phyloP scores from a whole-genome alignment of 352 stramenopile species.

The Globisporangium nagaii region DNA sequence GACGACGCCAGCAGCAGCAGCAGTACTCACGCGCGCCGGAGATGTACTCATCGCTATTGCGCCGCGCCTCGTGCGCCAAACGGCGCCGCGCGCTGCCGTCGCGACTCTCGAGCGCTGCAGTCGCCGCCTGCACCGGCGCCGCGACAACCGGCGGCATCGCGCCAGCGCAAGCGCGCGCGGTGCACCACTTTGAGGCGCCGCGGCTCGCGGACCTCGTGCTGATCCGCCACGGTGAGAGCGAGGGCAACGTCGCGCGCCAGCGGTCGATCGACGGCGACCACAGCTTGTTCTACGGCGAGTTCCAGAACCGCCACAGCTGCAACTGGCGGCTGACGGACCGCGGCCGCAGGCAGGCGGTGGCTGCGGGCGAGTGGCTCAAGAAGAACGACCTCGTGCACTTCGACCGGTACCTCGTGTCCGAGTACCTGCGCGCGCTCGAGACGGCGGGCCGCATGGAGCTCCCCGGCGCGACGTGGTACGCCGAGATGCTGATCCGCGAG shows the following conservation, averaged over 20 bases:
- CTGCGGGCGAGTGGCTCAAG: slow-evolving; percentile 76
- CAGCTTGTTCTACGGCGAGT: slow-evolving; percentile 83
- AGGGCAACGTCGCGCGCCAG: slow-evolving; percentile 84
- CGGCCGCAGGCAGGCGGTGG: slow-evolving; percentile 61
- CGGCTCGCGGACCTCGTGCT: slow-evolving; percentile 78
- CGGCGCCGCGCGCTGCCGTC: slow-evolving; percentile 3
- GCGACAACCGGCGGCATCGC: not conserved
- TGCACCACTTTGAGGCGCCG: slow-evolving; percentile 30
- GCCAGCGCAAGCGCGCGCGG: not conserved
- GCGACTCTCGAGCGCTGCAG: not conserved
- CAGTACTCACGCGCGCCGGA: too few relatives aligned
- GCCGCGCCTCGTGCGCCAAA: slow-evolving; percentile 6
- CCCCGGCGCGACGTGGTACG: slow-evolving; percentile 74
- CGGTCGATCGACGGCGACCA: slow-evolving; percentile 79
- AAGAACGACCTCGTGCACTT: slow-evolving; percentile 76
- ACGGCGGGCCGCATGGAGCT: slow-evolving; percentile 76
- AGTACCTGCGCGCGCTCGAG: slow-evolving; percentile 86
- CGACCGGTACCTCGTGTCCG: slow-evolving; percentile 82
- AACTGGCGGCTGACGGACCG: slow-evolving; percentile 86
- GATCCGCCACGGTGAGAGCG: slow-evolving; percentile 87
- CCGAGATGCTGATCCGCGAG: slow-evolving; percentile 86
- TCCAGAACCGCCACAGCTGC: slow-evolving; percentile 85
- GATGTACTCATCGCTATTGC: slow-evolving; percentile 18
- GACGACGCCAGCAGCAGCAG: too few relatives aligned
- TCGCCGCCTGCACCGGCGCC: not conserved